phyloP scores from a whole-genome alignment of 1,284 basidiomycete species.

The Tilletia indica region DNA sequence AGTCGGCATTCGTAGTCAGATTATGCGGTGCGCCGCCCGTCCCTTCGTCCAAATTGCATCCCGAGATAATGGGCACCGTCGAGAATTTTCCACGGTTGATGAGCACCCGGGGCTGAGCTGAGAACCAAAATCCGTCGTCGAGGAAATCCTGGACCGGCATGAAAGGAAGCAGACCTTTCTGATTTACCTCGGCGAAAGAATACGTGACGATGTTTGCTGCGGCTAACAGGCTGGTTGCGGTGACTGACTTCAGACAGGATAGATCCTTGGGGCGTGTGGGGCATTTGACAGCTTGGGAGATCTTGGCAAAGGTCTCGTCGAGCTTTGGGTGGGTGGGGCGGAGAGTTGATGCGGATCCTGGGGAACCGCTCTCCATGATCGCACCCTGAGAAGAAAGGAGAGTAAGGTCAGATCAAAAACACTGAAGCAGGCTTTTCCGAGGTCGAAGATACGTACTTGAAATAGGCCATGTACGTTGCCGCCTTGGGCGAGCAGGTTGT shows the following conservation, averaged over 20 bases:
- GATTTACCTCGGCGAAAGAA: not conserved
- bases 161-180: not conserved
- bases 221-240: not conserved
- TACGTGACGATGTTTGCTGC: not conserved
- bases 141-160: slow-evolving; percentile 14
- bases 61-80: slow-evolving; percentile 1
- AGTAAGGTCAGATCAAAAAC: not conserved
- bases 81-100: not conserved
- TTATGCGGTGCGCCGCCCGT: not conserved
- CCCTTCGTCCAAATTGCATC: slow-evolving; percentile 6
- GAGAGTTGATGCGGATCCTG: not conserved
- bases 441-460: not conserved
- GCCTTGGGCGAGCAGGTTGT: slow-evolving; percentile 1
- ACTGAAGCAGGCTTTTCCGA: not conserved
- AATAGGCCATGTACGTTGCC: slow-evolving; percentile 1
- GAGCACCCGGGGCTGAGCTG: not conserved
- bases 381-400: not conserved
- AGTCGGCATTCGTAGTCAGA: not conserved
- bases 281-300: not conserved
- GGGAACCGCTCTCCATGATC: slow-evolving; percentile 14
- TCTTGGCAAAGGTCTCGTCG: slow-evolving; percentile 1
- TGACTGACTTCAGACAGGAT: not conserved
- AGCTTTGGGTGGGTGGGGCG: not conserved
- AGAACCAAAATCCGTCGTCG: slow-evolving; percentile 2
- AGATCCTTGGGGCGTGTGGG: not conserved